Base-by-base conservation (phyloP, 768 basidiomycete species). In the Phaffia australis region DNA sequence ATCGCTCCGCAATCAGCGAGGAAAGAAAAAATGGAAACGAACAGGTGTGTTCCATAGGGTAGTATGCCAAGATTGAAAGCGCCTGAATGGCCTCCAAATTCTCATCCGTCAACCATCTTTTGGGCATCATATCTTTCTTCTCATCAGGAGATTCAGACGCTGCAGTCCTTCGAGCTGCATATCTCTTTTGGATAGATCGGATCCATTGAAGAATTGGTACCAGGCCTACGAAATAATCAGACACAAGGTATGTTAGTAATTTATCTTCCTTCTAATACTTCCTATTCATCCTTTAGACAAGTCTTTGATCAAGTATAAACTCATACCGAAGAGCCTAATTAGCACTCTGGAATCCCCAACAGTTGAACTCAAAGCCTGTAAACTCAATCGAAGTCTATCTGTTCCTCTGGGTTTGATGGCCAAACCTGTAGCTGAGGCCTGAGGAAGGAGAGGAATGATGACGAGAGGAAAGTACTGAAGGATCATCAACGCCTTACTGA, bases 41-140 rank as follows among this genome's bases (percentile, higher is more conserved):
- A 72, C 74, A 76, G 50, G 66, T 30, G 64, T 74, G 72, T 70
- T 76, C 75, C 56, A 75, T 66, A 3, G 75, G 74, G 56, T 75
- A 76, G 69, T 75, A 76, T 19, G 69, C 64, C 14, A 76, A 61
- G 75, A 76, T 76, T 16, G 72, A 71, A 64, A 69, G 70, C 0
- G 70, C 72, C 60, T 75, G 75, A 1, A 72, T 47, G 47, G 67
- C 68, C 61, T 75, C 68, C n/a, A 76, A 23, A 42, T 47, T 56
- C 63, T 64, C 42, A 29, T 46, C 46, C 9, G 60, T 47, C 27
- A 19, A 58, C 32, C 23, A 48, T 7, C 27, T 35, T 48, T 25
- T 59, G 15, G 48, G 7, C 30, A 3, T 8, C 5, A 23, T n/a
- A n/a, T 8, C 29, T 16, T 4, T 29, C 6, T 30, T 7, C 14